Percentiles rank a stretch among this genome's conserved stretches.
Conservation (phyloP, 257 asterid species). For the Prunella vulgaris region DNA sequence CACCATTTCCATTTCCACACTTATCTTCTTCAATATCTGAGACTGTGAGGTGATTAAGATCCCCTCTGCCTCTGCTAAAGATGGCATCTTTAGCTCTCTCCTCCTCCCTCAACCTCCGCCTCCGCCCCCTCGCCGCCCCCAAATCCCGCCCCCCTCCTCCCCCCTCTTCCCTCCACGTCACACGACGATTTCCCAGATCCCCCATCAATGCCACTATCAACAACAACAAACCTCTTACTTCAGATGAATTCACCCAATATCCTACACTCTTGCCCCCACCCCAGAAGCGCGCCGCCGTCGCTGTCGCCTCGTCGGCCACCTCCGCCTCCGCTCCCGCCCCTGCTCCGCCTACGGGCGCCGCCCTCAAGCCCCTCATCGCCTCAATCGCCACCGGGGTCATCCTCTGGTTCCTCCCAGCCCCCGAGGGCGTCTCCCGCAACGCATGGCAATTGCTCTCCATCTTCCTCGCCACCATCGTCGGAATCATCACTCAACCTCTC, state of each 20-base stretch:
- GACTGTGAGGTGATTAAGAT: background rate
- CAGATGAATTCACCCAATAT: conserved; percentile 1
- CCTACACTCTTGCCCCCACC: conserved; percentile 16
- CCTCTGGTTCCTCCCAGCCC: conserved; percentile 78
- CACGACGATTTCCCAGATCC: background rate
- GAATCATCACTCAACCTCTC: conserved; percentile 86
- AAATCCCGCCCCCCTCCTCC: background rate
- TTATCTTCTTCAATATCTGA: background rate
- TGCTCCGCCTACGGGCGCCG: conserved; percentile 78
- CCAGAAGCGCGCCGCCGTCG: conserved; percentile 8
- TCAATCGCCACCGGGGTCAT: conserved; percentile 73
- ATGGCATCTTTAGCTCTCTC: conserved; percentile 22
- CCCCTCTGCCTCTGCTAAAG: background rate
- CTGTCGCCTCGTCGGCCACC: conserved; percentile 30
- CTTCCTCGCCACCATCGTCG: conserved; percentile 86
- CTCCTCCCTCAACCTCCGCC: conserved; percentile 15
- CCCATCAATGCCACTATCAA: background rate
- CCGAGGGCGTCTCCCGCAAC: conserved; percentile 62
- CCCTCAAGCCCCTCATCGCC: conserved; percentile 67
- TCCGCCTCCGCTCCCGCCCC: conserved; percentile 29
- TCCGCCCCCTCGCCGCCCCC: conserved; percentile 11
- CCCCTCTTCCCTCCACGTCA: background rate
- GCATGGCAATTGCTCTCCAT: conserved; percentile 91
- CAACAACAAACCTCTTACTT: background rate
- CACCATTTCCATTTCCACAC: background rate